Evolutionary conservation across 768 basidiomycete species (phyloP), one percentile per base, ranked within the genome.

Genomic region (Agrocybe chaxingu): DNA sequence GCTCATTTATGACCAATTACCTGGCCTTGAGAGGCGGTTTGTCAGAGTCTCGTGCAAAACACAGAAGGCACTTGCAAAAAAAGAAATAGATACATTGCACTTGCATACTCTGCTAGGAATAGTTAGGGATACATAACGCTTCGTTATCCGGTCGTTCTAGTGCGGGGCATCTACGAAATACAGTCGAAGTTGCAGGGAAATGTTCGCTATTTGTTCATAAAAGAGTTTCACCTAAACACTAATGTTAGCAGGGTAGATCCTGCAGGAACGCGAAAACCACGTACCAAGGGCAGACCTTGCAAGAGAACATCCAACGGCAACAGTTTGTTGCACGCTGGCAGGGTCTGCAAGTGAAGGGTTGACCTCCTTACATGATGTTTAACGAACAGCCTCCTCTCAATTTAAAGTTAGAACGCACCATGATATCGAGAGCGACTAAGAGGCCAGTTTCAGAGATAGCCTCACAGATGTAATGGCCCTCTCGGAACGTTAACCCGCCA

Each of bases 381-480:
- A 36, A 43, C 40, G 12, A 51, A 18, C 9, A 49, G 30, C 47
- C 18, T 38, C 34, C 46, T 16, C 33, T 8, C 34, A 40, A 39
- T 50, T 49, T 57, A 48, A 40, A 8, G n/a, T 37, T 36, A 32
- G 18, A 16, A 66, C 81, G 42, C 54, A 89, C 94, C 94, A 99
- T 95, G 55, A 99, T 74, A 69, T 99, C 96, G 18, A 98, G 71
- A 0, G 86, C 92, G 19, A 97, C 94, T 13, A 99, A 80, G 51
- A 89, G 79, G 5, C 94, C 94, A 4, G 95, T 98, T 74, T 97
- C 94, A 53, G 84, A 83, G 38, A 98, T 81, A 4, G 89, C 86
- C 70, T 98, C 94, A 57, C 90, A 93, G 61, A 96, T 94, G 66
- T 95, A 98, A 70, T 98, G 97, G n/a, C 95, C 96, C 65, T 99